Conservation (phyloP, 2,329 filamentous ascomycete species). For the Scedosporium apiospermum region DNA sequence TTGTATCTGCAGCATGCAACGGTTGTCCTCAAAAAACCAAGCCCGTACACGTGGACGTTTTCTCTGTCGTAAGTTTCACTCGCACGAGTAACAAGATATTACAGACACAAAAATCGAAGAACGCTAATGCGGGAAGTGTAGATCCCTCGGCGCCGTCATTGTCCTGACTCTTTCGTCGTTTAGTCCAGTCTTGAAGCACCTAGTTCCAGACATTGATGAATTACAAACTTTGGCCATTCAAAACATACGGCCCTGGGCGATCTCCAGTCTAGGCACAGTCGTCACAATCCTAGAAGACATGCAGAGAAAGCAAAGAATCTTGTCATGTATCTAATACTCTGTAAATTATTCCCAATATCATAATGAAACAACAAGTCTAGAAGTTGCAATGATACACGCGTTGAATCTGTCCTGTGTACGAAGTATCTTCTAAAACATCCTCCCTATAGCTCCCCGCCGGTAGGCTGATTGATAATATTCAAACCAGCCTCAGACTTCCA, state of each 20-base stretch:
- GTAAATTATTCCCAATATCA: too few species aligned
- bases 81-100: too few species aligned
- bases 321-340: slow-evolving; percentile 12
- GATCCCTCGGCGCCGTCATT: slow-evolving; percentile 21
- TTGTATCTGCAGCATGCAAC: slow-evolving; percentile 19
- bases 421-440: neutral
- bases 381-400: neutral
- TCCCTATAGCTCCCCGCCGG: slow-evolving; percentile 17
- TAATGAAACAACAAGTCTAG: neutral
- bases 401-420: too few species aligned
- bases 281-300: slow-evolving; percentile 19
- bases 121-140: slow-evolving; percentile 7
- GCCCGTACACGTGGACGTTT: slow-evolving; percentile 24
- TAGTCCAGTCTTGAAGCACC: slow-evolving; percentile 14
- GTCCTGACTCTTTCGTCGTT: slow-evolving; percentile 22
- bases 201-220: slow-evolving; percentile 21
- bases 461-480: slow-evolving; percentile 20
- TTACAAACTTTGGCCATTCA: slow-evolving; percentile 17
- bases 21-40: slow-evolving; percentile 17
- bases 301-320: slow-evolving; percentile 16
- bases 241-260: slow-evolving; percentile 18
- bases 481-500: slow-evolving; percentile 19
- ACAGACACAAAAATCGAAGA: too few species aligned
- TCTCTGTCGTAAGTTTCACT: slow-evolving; percentile 18
- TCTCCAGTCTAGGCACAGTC: slow-evolving; percentile 18